phyloP scores from a whole-genome alignment of 768 basidiomycete species.

The Russula griseocarnosa region DNA sequence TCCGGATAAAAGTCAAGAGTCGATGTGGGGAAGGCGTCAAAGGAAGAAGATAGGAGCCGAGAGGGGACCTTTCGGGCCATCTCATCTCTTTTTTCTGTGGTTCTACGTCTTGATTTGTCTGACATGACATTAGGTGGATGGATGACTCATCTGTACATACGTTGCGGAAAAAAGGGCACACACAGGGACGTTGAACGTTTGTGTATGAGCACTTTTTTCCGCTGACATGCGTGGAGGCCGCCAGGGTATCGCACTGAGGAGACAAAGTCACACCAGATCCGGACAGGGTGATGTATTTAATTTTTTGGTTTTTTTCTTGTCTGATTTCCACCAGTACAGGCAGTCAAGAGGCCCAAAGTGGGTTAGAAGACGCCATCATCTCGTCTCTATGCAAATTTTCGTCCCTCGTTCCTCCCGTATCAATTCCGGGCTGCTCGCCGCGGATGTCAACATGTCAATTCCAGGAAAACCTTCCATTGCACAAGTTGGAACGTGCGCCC shows the following conservation, averaged over 20 bases:
- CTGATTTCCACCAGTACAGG: not conserved
- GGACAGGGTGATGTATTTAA: not conserved
- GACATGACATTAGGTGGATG: no score
- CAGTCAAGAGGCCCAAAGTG: not conserved
- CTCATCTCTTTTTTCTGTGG: not conserved
- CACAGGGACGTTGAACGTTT: no score
- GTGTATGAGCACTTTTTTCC: not conserved
- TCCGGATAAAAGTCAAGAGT: not conserved
- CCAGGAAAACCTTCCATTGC: not conserved
- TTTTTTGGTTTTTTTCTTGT: not conserved
- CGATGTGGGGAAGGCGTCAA: not conserved
- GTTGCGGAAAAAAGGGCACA: no score
- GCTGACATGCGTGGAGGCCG: not conserved
- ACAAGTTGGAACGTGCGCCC: not conserved
- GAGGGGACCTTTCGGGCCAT: not conserved
- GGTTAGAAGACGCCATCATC: not conserved
- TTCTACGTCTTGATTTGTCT: no score
- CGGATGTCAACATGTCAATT: not conserved
- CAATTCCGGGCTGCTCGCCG: not conserved
- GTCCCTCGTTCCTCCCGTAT: not conserved
- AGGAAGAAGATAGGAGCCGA: not conserved
- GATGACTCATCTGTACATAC: no score
- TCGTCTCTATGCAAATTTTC: not conserved
- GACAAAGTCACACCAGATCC: constrained; percentile 14
- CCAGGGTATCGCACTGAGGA: not conserved